Evolutionary conservation across 345 rosid species (phyloP).

Genomic region (Lenwebbia sp.): DNA sequence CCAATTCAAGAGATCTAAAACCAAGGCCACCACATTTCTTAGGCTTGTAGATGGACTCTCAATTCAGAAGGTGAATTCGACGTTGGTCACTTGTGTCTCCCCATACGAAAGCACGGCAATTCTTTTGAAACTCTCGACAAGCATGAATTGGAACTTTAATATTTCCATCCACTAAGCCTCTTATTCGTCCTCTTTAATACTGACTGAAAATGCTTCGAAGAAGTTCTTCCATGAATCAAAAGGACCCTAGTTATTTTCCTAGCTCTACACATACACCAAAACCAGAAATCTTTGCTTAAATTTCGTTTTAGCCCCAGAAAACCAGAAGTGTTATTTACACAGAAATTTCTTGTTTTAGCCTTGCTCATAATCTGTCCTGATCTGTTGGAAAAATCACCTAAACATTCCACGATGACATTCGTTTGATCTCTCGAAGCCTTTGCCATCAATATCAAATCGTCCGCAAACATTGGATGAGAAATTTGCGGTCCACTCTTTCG

Average conservation of each 20-base stretch:
- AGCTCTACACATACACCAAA: not conserved
- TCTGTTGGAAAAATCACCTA: not conserved
- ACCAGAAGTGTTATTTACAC: not conserved
- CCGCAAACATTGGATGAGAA: not conserved
- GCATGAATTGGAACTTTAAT: not conserved
- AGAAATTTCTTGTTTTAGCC: not conserved
- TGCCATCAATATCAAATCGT: not conserved
- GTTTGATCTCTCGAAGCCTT: not conserved
- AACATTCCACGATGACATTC: not conserved
- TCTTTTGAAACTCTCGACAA: not conserved
- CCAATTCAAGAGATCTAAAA: not conserved
- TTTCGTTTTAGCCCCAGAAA: not conserved
- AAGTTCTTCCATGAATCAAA: not conserved
- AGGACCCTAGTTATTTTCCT: not conserved
- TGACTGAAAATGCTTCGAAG: not conserved
- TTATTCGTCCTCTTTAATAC: not conserved
- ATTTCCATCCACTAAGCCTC: not conserved
- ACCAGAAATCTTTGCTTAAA: not conserved
- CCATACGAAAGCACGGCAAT: not conserved
- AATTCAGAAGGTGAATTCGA: not conserved
- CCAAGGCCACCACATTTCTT: not conserved
- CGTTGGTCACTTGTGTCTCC: not conserved
- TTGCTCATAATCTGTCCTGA: not conserved
- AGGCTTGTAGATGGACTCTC: not conserved
- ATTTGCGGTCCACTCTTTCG: not conserved